These are phyloP conservation scores for Rubia tinctorum DNA, from an alignment of 305 asterid species.

Conservation along the genomic window DNA sequence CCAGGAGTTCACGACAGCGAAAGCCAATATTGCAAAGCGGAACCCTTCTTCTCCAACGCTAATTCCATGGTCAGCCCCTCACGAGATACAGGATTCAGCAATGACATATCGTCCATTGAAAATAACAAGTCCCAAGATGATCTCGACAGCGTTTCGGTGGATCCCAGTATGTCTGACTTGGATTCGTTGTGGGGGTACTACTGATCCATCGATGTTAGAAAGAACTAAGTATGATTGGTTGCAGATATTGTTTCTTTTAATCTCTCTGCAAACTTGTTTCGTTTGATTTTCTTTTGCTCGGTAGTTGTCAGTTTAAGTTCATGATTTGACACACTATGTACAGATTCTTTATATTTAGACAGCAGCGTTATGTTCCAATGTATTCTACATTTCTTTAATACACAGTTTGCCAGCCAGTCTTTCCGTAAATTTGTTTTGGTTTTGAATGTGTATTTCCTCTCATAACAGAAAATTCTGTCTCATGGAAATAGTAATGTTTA, in stretches of 20 bases:
- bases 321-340: constrained; percentile 21
- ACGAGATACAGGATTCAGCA: constrained; percentile 57
- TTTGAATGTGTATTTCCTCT: not conserved
- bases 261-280: not conserved
- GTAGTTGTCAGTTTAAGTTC: not conserved
- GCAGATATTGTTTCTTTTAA: not conserved
- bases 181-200: constrained; percentile 49
- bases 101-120: constrained; percentile 44
- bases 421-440: not conserved
- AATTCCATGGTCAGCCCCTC: constrained; percentile 50
- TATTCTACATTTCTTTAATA: constrained; percentile 4
- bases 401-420: constrained; percentile 1
- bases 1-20: not conserved
- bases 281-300: not conserved
- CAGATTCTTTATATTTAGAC: constrained; percentile 20
- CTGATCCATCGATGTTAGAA: constrained; percentile 13
- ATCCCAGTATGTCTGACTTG: constrained; percentile 45
- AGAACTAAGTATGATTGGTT: not conserved
- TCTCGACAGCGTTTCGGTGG: constrained; percentile 31
- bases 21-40: constrained; percentile 18
- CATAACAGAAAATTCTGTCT: not conserved
- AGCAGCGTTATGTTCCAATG: no score
- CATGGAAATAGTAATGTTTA: not conserved
- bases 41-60: constrained; percentile 38
- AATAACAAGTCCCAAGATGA: constrained; percentile 34